These are phyloP conservation scores for Claviceps maximensis DNA, from an alignment of 2,329 filamentous ascomycete species.

Conservation along the genomic window DNA sequence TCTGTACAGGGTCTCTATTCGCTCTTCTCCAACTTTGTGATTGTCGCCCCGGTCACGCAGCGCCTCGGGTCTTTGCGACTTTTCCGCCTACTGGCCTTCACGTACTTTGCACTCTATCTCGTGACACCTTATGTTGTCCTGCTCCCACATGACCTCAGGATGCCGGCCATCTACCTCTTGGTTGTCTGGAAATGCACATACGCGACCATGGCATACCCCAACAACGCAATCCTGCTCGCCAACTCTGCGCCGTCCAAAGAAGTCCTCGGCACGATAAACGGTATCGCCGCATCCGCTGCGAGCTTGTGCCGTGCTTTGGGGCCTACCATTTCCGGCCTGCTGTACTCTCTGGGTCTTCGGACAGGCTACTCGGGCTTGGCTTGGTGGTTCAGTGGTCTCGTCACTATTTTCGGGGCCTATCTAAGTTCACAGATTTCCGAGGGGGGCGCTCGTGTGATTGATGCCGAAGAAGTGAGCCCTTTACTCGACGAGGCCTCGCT, in stretches of 20 bases:
- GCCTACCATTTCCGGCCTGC: slow-evolving; percentile 71
- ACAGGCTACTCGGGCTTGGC: slow-evolving; percentile 76
- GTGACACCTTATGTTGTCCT: slow-evolving; percentile 80
- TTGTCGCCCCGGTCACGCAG: slow-evolving; percentile 68
- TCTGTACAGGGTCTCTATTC: slow-evolving; percentile 83
- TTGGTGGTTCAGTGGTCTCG: slow-evolving; percentile 80
- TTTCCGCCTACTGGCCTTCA: slow-evolving; percentile 67
- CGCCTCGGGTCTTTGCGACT: slow-evolving; percentile 66
- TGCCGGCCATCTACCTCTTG: slow-evolving; percentile 61
- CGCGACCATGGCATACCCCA: slow-evolving; percentile 81
- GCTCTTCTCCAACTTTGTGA: slow-evolving; percentile 68
- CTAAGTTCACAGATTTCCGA: slow-evolving; percentile 68
- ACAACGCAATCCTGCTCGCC: slow-evolving; percentile 75
- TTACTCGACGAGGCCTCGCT: slow-evolving; percentile 20
- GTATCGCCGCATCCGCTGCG: slow-evolving; percentile 79
- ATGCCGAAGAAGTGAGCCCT: slow-evolving; percentile 26
- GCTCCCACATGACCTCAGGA: slow-evolving; percentile 57
- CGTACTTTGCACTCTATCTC: slow-evolving; percentile 81
- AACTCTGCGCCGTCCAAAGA: slow-evolving; percentile 76
- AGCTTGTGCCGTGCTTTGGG: slow-evolving; percentile 81
- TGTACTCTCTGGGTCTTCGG: slow-evolving; percentile 69
- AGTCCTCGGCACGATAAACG: slow-evolving; percentile 84
- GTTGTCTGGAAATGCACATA: slow-evolving; percentile 90
- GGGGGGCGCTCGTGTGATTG: slow-evolving; percentile 31
- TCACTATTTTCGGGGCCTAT: slow-evolving; percentile 62